Conservation (phyloP, 2,329 filamentous ascomycete genomes). For the Trichoderma endophyticum region DNA sequence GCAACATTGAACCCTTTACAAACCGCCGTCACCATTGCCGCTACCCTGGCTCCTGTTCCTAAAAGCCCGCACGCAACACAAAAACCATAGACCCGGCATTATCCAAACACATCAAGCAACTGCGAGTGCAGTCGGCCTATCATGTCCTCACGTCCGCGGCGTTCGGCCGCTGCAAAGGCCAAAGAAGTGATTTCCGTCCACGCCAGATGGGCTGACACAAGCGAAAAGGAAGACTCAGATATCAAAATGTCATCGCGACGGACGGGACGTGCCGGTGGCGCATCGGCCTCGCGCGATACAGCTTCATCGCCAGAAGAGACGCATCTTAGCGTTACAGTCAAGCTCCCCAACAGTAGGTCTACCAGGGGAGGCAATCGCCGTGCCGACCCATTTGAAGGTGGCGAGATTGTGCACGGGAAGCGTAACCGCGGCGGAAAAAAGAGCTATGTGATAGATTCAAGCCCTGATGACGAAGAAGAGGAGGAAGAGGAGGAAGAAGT, state of each 20-base stretch:
- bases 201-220: constrained; percentile 41
- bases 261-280: constrained; percentile 45
- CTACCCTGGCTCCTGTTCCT: neutral
- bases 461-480: constrained; percentile 43
- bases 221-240: constrained; percentile 35
- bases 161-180: constrained; percentile 42
- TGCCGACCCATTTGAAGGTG: constrained; percentile 40
- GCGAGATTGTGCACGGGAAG: constrained; percentile 49
- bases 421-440: constrained; percentile 56
- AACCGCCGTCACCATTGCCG: neutral
- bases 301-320: constrained; percentile 46
- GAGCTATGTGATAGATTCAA: constrained; percentile 58
- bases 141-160: constrained; percentile 49
- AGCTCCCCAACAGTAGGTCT: constrained; percentile 49
- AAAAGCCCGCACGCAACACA: neutral
- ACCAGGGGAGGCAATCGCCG: constrained; percentile 40
- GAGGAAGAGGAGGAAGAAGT: constrained; percentile 45
- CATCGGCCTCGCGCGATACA: constrained; percentile 43
- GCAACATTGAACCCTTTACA: neutral
- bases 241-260: constrained; percentile 51
- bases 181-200: constrained; percentile 43
- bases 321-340: constrained; percentile 47
- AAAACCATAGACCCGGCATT: neutral
- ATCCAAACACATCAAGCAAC: neutral
- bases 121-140: constrained; percentile 16